Evolutionary conservation across 2,329 filamentous ascomycete species (phyloP).

Genomic region (Pseudogymnoascus verrucosus): DNA sequence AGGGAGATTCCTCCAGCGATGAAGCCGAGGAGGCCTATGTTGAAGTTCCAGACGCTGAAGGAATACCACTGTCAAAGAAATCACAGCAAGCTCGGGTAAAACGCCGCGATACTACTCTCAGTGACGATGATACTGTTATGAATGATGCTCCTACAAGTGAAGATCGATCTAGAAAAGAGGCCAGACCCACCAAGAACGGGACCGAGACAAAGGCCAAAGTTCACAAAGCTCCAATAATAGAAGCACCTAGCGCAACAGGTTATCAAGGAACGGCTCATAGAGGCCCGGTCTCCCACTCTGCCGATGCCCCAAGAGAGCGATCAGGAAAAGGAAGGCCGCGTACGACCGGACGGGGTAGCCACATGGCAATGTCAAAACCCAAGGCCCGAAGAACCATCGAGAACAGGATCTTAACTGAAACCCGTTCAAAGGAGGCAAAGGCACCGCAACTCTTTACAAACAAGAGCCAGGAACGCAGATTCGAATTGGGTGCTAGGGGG

Average conservation of each 20-base stretch:
- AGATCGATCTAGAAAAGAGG: background rate
- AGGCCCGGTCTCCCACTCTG: background rate
- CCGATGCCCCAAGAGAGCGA: background rate
- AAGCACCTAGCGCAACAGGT: conserved; percentile 17
- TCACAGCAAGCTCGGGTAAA: background rate
- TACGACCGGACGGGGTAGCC: background rate
- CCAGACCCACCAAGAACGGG: background rate
- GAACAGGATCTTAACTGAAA: background rate
- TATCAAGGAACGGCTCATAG: conserved; percentile 24
- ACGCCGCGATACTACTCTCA: background rate
- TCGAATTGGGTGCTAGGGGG: background rate
- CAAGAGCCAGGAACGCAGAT: background rate
- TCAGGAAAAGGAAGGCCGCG: background rate
- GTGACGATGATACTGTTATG: background rate
- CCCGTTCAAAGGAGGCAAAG: background rate
- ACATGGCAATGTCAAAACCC: background rate
- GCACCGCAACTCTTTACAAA: background rate
- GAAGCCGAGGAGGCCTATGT: conserved; percentile 22
- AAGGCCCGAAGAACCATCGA: background rate
- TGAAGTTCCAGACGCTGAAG: conserved; percentile 12
- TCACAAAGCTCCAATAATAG: background rate
- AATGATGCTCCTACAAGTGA: background rate
- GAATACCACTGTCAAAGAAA: conserved; percentile 12
- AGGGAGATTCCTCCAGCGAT: conserved; percentile 19
- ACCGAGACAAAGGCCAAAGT: too few species aligned